Base-by-base conservation (phyloP, 2,329 filamentous ascomycete species). In the Didymella pinodella region DNA sequence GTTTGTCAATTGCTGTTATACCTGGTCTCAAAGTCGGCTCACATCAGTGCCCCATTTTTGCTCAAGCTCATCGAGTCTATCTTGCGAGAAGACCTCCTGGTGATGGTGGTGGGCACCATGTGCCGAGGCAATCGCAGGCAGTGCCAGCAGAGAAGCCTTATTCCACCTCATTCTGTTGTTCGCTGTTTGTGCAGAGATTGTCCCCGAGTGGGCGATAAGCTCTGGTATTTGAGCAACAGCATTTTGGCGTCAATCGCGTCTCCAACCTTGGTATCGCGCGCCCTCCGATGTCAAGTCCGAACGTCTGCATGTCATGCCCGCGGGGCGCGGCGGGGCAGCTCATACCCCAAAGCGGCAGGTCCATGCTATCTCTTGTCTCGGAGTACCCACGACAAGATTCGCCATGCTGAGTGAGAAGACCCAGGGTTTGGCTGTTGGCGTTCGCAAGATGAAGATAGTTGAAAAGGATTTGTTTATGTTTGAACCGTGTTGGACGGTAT, bases 1-100 rank as follows among this genome's bases (percentile, higher is more conserved):
- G 32, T 54, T 46, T 45, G 58, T 67, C 49, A 67, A 43, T 54
- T 20, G 29, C n/a, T 53, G 7, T 29, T n/a, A 11, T 25, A 10
- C 43, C 1, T 1, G 20, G n/a, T 2, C 11, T 6, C 6, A 22
- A 22, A 26, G 2, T 16, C 14, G 16, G 47, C 57, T 65, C 59
- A 79, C 77, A 66, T 79, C 77, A 53, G 68, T 77, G 14, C 76
- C 77, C 77, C 77, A 79, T 73, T 79, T 79, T 55, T 66, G 66
- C 50, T 78, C 66, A 6, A 77, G 53, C 49, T 74, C 70, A 26
- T 76, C 68, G 7, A 77, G 61, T 46, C 67, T 68, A 18, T 71
- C 62, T 38, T 74, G 65, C 20, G 72, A 71, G 51, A 77, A 70
- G 5, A 60, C 48, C 29, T 73, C 61, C 31, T 73, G 66, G 29